Evolutionary conservation across 148 eudicot genomes (phyloP), one percentile per base, ranked within the genome.

Genomic region (Fagopyrum homotropicum): DNA sequence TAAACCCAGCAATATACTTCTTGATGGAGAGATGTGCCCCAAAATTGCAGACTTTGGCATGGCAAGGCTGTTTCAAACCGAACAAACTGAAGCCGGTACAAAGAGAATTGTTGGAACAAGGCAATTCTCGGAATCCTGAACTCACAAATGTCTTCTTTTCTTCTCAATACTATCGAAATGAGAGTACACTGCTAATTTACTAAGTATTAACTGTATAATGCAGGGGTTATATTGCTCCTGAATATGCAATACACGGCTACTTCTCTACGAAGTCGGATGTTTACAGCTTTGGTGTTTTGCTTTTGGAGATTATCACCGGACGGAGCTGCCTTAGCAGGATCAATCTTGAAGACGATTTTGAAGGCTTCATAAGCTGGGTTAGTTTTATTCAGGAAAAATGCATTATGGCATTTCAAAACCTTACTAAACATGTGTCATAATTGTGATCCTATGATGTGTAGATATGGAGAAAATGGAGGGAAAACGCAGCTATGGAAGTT

Each of bases 231-330:
- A 22, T 22, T 22, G 26, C 26, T 22, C 26, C 26, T 22, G 26
- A 22, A 22, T 22, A 22, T 29, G 89, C 83, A 6, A 76, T 82
- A 75, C 77, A 82, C 61, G 89, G 89, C 72, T 68, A 52, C 11
- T 84, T 84, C 72, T 86, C 87, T 0, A 50, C 75, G 17, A 86
- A 84, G 73, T 86, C 89, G 4, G 87, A 84, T 54, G 87, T 86
- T 5, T 86, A 78, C 50, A 86, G 89, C 74, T 84, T 86, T 1
- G 89, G 89, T 12, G 85, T 86, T 19, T 43, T 86, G 46, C 81
- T 86, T 46, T 55, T 84, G 55, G 87, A 86, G 79, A 84, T 84
- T 43, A 9, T 86, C 19, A 80, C 63, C 7, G 85, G 86, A 66
- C 80, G 69, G 68, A 81, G 77, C 76, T 81, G 83, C 76, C 66